Conservation (phyloP, 495 filamentous ascomycete species). For the Trichocladium uniseriatum region DNA sequence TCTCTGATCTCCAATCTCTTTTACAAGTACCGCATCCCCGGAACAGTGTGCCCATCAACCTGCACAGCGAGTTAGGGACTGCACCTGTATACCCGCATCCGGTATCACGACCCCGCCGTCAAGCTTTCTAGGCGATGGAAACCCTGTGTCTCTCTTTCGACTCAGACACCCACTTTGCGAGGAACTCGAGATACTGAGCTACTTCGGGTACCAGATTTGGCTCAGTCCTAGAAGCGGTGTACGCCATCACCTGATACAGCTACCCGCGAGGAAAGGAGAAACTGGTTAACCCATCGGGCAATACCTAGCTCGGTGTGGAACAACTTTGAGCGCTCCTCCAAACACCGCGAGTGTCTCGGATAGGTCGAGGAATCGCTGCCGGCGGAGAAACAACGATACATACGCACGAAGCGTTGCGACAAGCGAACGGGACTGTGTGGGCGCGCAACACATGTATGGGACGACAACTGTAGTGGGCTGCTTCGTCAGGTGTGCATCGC, state of each 20-base stretch:
- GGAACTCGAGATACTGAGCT: no score
- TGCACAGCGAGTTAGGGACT: no score
- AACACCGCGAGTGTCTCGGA: not conserved
- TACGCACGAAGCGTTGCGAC: not conserved
- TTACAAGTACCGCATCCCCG: no score
- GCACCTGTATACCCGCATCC: no score
- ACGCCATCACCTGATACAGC: not conserved
- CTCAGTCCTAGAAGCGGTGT: not conserved
- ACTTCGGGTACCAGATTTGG: not conserved
- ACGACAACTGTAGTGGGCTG: not conserved
- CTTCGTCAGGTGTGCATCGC: conserved; percentile 8
- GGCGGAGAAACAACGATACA: no score
- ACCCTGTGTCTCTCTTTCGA: no score
- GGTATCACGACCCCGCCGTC: no score
- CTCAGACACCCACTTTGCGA: no score
- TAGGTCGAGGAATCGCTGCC: not conserved
- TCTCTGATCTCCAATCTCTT: no score
- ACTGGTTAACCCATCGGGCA: conserved; percentile 1
- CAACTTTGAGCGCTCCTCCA: not conserved
- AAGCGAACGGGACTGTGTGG: not conserved
- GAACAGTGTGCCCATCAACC: no score
- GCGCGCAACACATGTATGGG: conserved; percentile 6
- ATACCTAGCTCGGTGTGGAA: no score
- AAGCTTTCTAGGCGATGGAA: no score
- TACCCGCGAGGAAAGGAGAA: conserved; percentile 5